Percentiles rank a stretch among this genome's conserved stretches.
These are phyloP conservation scores for Pyrenula aspistea DNA, from an alignment of 495 filamentous ascomycete species.

Conservation along the genomic window DNA sequence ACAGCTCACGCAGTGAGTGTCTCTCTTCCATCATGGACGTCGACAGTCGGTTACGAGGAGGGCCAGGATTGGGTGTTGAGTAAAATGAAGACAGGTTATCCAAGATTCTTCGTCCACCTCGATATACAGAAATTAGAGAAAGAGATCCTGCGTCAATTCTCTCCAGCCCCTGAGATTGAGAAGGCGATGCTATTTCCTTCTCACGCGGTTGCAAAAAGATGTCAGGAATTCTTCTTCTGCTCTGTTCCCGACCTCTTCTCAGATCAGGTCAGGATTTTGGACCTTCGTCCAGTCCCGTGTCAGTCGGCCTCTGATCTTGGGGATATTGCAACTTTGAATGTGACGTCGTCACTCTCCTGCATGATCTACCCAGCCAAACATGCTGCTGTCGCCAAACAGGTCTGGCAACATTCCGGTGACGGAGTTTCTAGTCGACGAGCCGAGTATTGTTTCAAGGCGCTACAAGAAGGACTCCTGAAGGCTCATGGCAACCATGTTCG, in stretches of 20 bases:
- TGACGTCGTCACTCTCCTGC: slow-evolving; percentile 50
- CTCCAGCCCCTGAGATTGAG: slow-evolving; percentile 37
- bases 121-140: slow-evolving; percentile 62
- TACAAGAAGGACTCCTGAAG: slow-evolving; percentile 59
- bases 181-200: slow-evolving; percentile 76
- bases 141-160: slow-evolving; percentile 54
- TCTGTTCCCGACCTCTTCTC: slow-evolving; percentile 34
- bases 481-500: slow-evolving; percentile 22
- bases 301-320: slow-evolving; percentile 18
- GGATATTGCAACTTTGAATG: slow-evolving; percentile 14
- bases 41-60: slow-evolving; percentile 89
- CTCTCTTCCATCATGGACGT: slow-evolving; percentile 84
- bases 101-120: slow-evolving; percentile 87
- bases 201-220: slow-evolving; percentile 49
- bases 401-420: slow-evolving; percentile 96
- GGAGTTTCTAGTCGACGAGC: slow-evolving; percentile 85
- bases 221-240: slow-evolving; percentile 55
- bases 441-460: slow-evolving; percentile 69
- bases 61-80: slow-evolving; percentile 74
- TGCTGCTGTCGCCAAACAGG: slow-evolving; percentile 65
- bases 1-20: slow-evolving; percentile 76
- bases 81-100: slow-evolving; percentile 86
- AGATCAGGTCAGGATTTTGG: slow-evolving; percentile 47
- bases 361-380: slow-evolving; percentile 57
- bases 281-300: slow-evolving; percentile 38